Conservation (phyloP, 2,329 filamentous ascomycete genomes). For the Paradendryphiella salina region DNA sequence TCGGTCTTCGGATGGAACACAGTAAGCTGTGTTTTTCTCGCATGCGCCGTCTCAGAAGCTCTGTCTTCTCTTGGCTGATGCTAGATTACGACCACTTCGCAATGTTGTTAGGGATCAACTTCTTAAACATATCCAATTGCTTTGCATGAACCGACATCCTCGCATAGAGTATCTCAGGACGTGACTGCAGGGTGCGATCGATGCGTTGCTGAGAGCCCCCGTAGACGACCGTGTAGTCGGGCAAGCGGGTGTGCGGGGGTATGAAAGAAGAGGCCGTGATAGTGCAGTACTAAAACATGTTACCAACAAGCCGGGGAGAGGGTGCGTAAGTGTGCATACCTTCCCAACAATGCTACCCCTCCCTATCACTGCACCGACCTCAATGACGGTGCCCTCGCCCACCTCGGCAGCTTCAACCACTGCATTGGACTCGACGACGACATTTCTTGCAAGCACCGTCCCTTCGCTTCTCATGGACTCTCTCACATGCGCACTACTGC, state of each 20-base stretch:
- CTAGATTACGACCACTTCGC: slow-evolving; percentile 38
- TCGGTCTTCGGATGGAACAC: too few relatives aligned
- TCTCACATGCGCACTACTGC: slow-evolving; percentile 14
- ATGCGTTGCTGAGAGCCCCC: slow-evolving; percentile 45
- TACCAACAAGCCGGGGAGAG: background rate
- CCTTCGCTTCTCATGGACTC: slow-evolving; percentile 33
- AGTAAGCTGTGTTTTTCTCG: too few relatives aligned
- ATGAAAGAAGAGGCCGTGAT: slow-evolving; percentile 47
- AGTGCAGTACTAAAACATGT: slow-evolving; percentile 48
- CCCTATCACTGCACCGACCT: slow-evolving; percentile 41
- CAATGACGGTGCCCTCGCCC: slow-evolving; percentile 44
- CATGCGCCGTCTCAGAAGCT: too few relatives aligned
- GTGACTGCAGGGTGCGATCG: slow-evolving; percentile 45
- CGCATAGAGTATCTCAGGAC: slow-evolving; percentile 36
- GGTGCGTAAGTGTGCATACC: slow-evolving; percentile 30
- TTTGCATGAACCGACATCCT: slow-evolving; percentile 40
- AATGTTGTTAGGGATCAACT: slow-evolving; percentile 43
- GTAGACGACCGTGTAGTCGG: slow-evolving; percentile 53
- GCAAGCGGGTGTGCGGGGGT: slow-evolving; percentile 43
- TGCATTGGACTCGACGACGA: slow-evolving; percentile 51
- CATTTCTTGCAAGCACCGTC: slow-evolving; percentile 48
- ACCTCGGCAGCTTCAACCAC: slow-evolving; percentile 46
- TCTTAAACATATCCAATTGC: slow-evolving; percentile 43
- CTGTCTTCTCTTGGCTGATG: too few relatives aligned
- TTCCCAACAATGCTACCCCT: slow-evolving; percentile 47